Percentiles rank a stretch among this genome's conserved stretches.
Evolutionary conservation across 164 flowering plant genomes (phyloP).

Genomic region (Chimonanthus praecox): DNA sequence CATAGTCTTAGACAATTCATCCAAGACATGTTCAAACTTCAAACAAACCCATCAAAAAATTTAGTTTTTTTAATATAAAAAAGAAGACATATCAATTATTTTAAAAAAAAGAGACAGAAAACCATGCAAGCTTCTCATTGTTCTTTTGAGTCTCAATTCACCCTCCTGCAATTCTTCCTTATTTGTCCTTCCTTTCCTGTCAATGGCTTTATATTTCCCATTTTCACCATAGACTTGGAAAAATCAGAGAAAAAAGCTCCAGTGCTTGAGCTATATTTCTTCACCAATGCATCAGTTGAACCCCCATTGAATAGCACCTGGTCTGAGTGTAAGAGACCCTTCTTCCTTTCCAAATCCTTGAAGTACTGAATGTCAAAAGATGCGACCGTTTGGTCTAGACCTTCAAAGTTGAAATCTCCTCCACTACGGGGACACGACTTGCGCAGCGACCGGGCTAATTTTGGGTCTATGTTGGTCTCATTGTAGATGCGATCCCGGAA

Average conservation of each 20-base stretch:
- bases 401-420: slow-evolving; percentile 10
- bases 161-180: slow-evolving; percentile 15
- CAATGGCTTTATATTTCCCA: slow-evolving; percentile 19
- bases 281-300: slow-evolving; percentile 9
- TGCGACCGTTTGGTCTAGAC: slow-evolving; percentile 13
- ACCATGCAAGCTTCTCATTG: not conserved
- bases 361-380: slow-evolving; percentile 12
- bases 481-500: slow-evolving; percentile 15
- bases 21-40: too few species aligned
- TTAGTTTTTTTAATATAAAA: not conserved
- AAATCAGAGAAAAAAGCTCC: slow-evolving; percentile 9
- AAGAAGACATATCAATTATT: not conserved
- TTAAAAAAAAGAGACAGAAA: not conserved
- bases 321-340: slow-evolving; percentile 20
- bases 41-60: not conserved
- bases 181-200: slow-evolving; percentile 13
- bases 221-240: slow-evolving; percentile 16
- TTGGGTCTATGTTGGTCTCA: slow-evolving; percentile 11
- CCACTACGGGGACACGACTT: slow-evolving; percentile 11
- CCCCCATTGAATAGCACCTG: slow-evolving; percentile 17
- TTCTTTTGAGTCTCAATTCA: slow-evolving; percentile 3
- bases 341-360: slow-evolving; percentile 3
- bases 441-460: slow-evolving; percentile 4
- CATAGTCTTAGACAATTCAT: too few species aligned
- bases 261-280: slow-evolving; percentile 3